Evolutionary conservation across 306 rosid genomes (phyloP).

Genomic region (Leucaena leucocephala): DNA sequence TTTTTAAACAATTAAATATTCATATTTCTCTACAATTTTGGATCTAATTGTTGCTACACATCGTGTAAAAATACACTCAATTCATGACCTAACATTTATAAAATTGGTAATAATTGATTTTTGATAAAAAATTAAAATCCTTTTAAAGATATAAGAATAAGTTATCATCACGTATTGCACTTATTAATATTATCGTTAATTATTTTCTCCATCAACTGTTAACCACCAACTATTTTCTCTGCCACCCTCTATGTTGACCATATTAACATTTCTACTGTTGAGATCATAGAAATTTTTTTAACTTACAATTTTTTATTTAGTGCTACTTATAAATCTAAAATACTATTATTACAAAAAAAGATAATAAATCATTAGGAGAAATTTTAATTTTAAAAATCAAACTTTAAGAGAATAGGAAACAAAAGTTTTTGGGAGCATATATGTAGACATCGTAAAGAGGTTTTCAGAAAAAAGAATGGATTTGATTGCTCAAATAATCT

Average conservation of each 20-base stretch:
- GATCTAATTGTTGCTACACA: too few relatives aligned
- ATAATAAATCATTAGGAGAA: neutral
- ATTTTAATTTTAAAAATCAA: too few relatives aligned
- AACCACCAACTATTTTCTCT: neutral
- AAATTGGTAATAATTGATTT: neutral
- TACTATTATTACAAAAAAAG: too few relatives aligned
- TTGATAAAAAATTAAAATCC: neutral
- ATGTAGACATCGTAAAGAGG: slow-evolving; percentile 26
- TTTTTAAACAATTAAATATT: too few relatives aligned
- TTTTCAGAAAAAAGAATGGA: slow-evolving; percentile 25
- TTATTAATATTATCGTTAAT: neutral
- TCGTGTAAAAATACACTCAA: neutral
- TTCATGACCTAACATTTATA: neutral
- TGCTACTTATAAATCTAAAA: too few relatives aligned
- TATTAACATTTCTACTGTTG: too few relatives aligned
- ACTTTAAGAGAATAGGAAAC: neutral
- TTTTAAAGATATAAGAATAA: neutral
- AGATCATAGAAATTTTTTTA: too few relatives aligned
- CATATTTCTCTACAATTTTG: too few relatives aligned
- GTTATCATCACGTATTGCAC: neutral
- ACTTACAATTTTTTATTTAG: too few relatives aligned
- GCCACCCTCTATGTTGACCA: neutral
- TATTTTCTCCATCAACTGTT: too few relatives aligned
- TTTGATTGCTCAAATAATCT: neutral
- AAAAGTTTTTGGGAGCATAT: neutral